phyloP scores from a whole-genome alignment of 805 yeast genomes.

The Cyberlindnera subsufficiens region DNA sequence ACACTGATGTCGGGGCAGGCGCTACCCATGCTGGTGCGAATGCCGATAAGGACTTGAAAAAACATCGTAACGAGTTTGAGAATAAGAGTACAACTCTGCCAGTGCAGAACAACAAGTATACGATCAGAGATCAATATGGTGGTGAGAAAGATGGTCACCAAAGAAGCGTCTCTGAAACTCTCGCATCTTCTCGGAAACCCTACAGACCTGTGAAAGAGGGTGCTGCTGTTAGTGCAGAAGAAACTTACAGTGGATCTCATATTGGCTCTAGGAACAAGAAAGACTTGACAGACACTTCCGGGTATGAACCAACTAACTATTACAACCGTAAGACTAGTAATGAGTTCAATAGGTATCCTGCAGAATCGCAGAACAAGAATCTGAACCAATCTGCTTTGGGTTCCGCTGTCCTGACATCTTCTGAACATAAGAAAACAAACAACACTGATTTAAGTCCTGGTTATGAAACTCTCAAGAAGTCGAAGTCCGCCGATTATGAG shows the following conservation, averaged over 20 bases:
- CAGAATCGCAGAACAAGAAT: neutral
- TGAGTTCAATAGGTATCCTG: too few relatives aligned
- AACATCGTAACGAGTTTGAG: constrained; percentile 9
- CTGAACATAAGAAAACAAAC: too few relatives aligned
- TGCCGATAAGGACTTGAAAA: constrained; percentile 2
- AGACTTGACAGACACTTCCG: constrained; percentile 16
- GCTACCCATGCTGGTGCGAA: constrained; percentile 15
- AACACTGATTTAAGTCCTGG: neutral
- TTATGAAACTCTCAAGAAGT: neutral
- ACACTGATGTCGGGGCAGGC: constrained; percentile 11
- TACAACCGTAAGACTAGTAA: constrained; percentile 11
- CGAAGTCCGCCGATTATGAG: neutral
- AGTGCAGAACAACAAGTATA: constrained; percentile 8
- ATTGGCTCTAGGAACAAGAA: constrained; percentile 4
- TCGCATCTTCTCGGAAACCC: neutral
- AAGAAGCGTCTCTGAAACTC: constrained; percentile 18
- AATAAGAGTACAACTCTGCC: constrained; percentile 21
- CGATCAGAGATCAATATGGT: constrained; percentile 11
- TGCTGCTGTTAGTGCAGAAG: constrained; percentile 14
- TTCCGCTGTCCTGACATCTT: neutral
- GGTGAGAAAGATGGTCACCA: constrained; percentile 7
- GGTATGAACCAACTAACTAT: constrained; percentile 18
- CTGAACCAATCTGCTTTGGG: constrained; percentile 3
- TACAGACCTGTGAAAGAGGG: constrained; percentile 6
- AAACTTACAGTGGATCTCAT: constrained; percentile 13